Base-by-base conservation (phyloP, 352 stramenopile species). In the Blastocystis sp. region DNA sequence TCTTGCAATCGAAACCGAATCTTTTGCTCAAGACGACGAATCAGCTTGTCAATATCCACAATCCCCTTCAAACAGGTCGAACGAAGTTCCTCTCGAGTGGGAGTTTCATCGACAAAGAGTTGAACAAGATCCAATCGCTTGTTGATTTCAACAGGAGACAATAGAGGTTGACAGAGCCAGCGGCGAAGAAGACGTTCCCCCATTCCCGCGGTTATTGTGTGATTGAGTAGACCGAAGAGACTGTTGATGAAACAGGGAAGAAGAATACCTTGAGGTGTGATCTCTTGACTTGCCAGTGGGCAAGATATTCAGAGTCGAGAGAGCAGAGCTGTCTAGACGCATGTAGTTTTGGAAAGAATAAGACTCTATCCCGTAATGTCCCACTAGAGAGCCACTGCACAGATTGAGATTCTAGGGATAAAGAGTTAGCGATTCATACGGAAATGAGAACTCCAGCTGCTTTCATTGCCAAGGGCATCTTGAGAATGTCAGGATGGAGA, bases 81-180 rank as follows among this genome's bases (percentile, higher is more conserved):
- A 11, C 78, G 90, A 18, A 97, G 90, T 88, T 95, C 93, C 91
- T 96, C 95, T 37, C 94, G 93, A 30, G 96, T 87, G 0, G 93
- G 94, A 13, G 93, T 91, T 16, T 97, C 93, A 59, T 98, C 92
- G 18, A 98, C 93, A 90, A 98, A 96, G 30, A 94, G 91, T 55
- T 95, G 93, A 5, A 99, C 96, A 13, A 97, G 90, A 79, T 96
- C 93, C 87, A 98, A 95, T 41, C 97, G 93, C 37, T 91, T 91
- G 26, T 93, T 81, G 88, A 99, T 98, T 20, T 92, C 90, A 8
- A 91, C 87, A 0, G 96, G 90, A 82, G 98, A 92, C 0, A 98
- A 90, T 26, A 98, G 92, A 26, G 97, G 97, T 91, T 98, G 96
- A 63, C 96, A 93, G 68, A 99, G 94, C 97, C 97, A 99, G n/a